Conservation (phyloP, 192 early-diverging fungal species). For the Umbelopsis ramanniana region DNA sequence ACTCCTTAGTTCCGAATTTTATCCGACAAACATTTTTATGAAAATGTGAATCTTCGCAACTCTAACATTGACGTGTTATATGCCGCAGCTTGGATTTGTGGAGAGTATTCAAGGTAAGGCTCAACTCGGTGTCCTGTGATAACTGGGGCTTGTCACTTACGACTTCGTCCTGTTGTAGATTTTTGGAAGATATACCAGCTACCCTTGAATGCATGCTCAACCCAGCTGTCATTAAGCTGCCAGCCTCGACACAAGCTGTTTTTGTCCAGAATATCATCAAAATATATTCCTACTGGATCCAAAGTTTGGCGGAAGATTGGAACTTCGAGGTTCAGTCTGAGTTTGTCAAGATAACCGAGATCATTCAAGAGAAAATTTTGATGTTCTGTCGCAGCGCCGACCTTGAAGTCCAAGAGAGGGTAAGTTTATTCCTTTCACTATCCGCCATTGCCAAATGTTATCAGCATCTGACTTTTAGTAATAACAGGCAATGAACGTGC, state of each 20-base stretch:
- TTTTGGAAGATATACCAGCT: conserved; percentile 37
- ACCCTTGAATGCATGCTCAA: conserved; percentile 48
- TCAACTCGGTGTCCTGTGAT: conserved; percentile 23
- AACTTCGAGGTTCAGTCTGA: conserved; percentile 51
- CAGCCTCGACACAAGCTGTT: conserved; percentile 64
- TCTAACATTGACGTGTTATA: conserved; percentile 76
- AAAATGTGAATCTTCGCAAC: conserved; percentile 58
- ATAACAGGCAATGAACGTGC: conserved; percentile 50
- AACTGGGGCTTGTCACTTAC: conserved; percentile 31
- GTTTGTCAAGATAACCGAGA: conserved; percentile 49
- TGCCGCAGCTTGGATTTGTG: conserved; percentile 90
- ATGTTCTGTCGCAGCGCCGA: conserved; percentile 58
- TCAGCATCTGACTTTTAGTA: background rate
- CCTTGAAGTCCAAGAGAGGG: conserved; percentile 83
- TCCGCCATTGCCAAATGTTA: too few species aligned
- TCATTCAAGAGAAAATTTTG: conserved; percentile 52
- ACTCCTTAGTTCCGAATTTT: conserved; percentile 67
- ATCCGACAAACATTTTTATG: conserved; percentile 63
- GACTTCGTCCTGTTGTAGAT: conserved; percentile 19
- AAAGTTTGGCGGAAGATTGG: conserved; percentile 55
- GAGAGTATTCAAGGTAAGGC: conserved; percentile 77
- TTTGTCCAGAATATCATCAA: conserved; percentile 76
- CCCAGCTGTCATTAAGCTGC: conserved; percentile 53
- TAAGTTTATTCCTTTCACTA: conserved; percentile 40
- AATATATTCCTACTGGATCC: conserved; percentile 67